phyloP scores from a whole-genome alignment of 441 rosid species.

The Theobroma grandiflorum region DNA sequence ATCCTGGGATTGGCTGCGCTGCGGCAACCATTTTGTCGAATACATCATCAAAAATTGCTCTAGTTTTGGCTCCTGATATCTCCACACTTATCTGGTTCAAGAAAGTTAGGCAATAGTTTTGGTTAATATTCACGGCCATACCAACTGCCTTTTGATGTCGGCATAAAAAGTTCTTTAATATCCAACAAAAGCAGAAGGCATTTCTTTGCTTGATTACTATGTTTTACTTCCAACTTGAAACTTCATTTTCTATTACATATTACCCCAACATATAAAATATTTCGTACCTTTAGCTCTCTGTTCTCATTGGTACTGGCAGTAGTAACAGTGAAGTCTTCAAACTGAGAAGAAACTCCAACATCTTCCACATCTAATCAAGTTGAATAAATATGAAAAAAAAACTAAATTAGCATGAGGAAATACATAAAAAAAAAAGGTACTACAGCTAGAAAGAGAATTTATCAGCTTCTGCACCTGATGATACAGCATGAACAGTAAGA shows the following conservation, averaged over 20 bases:
- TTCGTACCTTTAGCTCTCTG: conserved; percentile 54
- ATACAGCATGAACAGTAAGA: conserved; percentile 44
- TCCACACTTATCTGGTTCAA: conserved; percentile 62
- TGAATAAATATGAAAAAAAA: conserved; percentile 14
- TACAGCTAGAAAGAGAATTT: conserved; percentile 15
- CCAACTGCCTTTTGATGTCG: neutral
- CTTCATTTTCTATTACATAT: neutral
- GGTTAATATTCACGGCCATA: neutral
- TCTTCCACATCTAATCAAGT: conserved; percentile 49
- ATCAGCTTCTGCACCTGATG: conserved; percentile 51
- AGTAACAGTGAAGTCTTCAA: conserved; percentile 54
- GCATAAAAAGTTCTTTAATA: conserved; percentile 3
- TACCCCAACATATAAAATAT: conserved; percentile 19
- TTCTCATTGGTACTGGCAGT: conserved; percentile 30
- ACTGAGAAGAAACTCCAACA: conserved; percentile 48
- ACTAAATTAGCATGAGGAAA: conserved; percentile 10
- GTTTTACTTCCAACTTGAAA: conserved; percentile 17
- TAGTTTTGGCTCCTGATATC: conserved; percentile 72
- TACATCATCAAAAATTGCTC: conserved; percentile 60
- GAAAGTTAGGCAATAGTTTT: conserved; percentile 9
- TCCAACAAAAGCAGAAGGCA: conserved; percentile 12
- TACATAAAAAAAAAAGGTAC: neutral
- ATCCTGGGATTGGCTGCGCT: conserved; percentile 98
- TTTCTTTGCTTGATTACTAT: neutral
- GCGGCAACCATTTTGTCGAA: conserved; percentile 90